Evolutionary conservation across 352 stramenopile genomes (phyloP), one percentile per base, ranked within the genome.

Genomic region (Salisapilia sapeloensis): DNA sequence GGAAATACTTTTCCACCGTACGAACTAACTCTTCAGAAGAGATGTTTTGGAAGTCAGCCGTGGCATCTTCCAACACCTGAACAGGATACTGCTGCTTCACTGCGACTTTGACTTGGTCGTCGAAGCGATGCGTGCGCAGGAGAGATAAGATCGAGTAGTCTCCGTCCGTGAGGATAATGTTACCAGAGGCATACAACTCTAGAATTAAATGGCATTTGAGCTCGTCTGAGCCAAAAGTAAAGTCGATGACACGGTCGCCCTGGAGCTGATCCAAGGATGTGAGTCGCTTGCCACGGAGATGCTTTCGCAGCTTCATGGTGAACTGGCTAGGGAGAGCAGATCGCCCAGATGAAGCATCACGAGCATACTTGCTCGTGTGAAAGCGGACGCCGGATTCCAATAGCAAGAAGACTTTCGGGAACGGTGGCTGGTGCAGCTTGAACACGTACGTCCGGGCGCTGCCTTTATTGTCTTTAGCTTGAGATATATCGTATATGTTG

Each of bases 301-400:
- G 93, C 58, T 98, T 98, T 19, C 94, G 78, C 34, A 99, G 50
- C 62, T 98, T 98, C 79, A 97, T 96, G 23, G 82, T 93, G 53
- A 99, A 98, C 35, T 87, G 81, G 23, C 71, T 93, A 10, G 93
- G 93, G 35, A 96, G 67, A 14, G 77, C 52, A 9, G 59, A 60
- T 17, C 59, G 59, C 11, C 64, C 58, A 12, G 60, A 61, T n/a
- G 55, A 53, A 19, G 52, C 48, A 24, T 82, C 62, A 23, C 75
- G 63, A 29, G 72, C 72, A 43, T 85, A 95, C 40, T 87, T 77
- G 31, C 90, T 97, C 18, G 82, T 91, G 57, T 98, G 94, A 60
- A 99, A 98, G 23, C 93, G 80, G 27, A 97, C 80, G 19, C 93
- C 93, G 15, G 77, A 95, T 60, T 99, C 92, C 14, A 99, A 61